Base-by-base conservation (phyloP, 768 basidiomycete genomes). In the Podaxis sp. region DNA sequence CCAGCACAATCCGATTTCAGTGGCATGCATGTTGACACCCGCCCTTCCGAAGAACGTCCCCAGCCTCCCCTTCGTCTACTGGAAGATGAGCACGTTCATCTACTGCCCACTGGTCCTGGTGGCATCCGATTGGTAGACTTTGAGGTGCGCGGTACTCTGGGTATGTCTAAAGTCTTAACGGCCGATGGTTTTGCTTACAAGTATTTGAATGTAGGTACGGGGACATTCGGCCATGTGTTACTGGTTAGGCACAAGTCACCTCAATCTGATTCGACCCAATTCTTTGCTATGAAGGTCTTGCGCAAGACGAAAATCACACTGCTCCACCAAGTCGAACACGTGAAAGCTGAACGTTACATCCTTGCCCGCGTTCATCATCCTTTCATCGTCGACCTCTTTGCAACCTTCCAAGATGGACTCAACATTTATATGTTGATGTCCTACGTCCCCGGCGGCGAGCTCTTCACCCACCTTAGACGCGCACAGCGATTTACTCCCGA, bases 361-460 rank as follows among this genome's bases (percentile, higher is more conserved):
- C 86, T 99, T 37, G 93, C 93, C 18, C 85, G 89, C 36, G 88
- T 97, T 46, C 86, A 89, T 50, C 95, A 98, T 70, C 95, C 95
- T 2, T 98, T 98, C 75, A 86, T 99, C 63, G 95, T 99, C 63
- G 95, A 98, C 68, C 86, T 99, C 64, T 96, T 91, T 69, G 92
- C 90, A 44, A 94, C 93, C 13, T 95, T 94, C 69, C 96, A 97
- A 73, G 97, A 99, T 74, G 89, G 89, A 69, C 77, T 94, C 68
- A 98, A 99, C 79, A 88, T 98, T 52, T 99, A 99, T 77, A 96
- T 99, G 93, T 79, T 99, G 63, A 87, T 98, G 77, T 95, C 93
- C 53, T 96, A 95, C 70, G 86, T 96, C 50, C 94, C 95, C 7
- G 97, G 97, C 18, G 97, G 97, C 38, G 97, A 99, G 74, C 86